phyloP scores from a whole-genome alignment of 2,329 filamentous ascomycete genomes.

The Epichloe sylvatica region DNA sequence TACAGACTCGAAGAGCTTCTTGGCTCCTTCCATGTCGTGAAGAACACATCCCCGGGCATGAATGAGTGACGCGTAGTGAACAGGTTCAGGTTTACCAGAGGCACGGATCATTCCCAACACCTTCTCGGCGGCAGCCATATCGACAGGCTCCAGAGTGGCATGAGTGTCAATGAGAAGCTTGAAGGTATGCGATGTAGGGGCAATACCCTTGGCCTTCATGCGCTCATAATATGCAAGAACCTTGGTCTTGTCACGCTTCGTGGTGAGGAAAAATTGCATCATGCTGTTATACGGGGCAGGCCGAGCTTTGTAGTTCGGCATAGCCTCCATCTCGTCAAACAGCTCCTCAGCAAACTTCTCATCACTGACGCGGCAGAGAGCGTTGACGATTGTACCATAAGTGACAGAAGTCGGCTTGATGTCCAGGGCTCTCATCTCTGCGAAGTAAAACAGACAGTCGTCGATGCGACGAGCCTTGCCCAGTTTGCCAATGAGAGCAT shows the following conservation, averaged over 20 bases:
- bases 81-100: conserved; percentile 70
- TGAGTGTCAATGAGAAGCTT: conserved; percentile 94
- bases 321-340: conserved; percentile 97
- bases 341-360: conserved; percentile 96
- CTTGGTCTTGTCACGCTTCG: conserved; percentile 90
- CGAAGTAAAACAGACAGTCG: conserved; percentile 95
- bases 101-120: conserved; percentile 67
- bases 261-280: conserved; percentile 98
- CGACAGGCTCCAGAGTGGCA: conserved; percentile 78
- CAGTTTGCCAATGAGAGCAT: conserved; percentile 93
- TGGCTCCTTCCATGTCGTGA: conserved; percentile 78
- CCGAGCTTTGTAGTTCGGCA: conserved; percentile 96
- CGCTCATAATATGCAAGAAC: conserved; percentile 89
- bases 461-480: conserved; percentile 96
- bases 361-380: conserved; percentile 89
- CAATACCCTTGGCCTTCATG: conserved; percentile 76
- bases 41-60: conserved; percentile 90
- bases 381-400: conserved; percentile 96
- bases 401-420: conserved; percentile 96
- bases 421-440: conserved; percentile 84
- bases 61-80: conserved; percentile 91
- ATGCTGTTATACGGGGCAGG: conserved; percentile 97
- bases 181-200: conserved; percentile 89
- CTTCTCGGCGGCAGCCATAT: conserved; percentile 76
- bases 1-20: conserved; percentile 68